These are phyloP conservation scores for Apiospora malaysiana DNA, from an alignment of 2,329 filamentous ascomycete species.

Conservation along the genomic window DNA sequence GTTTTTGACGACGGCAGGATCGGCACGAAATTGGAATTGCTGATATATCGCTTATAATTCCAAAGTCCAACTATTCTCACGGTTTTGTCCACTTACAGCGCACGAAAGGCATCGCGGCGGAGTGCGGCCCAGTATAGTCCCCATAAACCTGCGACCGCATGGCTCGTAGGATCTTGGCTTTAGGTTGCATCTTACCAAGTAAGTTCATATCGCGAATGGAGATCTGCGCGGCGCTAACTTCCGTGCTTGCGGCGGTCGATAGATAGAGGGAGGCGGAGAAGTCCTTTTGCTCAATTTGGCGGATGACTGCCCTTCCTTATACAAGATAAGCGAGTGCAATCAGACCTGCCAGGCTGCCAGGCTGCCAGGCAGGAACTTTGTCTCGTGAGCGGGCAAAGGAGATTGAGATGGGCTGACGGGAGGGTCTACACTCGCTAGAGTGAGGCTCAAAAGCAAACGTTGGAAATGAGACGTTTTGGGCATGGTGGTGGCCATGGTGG, in stretches of 20 bases:
- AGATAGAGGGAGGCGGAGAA: not conserved
- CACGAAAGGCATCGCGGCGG: not conserved
- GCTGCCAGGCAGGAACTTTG: not conserved
- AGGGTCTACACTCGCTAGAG: not conserved
- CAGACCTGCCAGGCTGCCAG: not conserved
- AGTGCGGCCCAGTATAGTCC: not conserved
- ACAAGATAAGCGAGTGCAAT: not conserved
- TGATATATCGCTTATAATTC: not conserved
- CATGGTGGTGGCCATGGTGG: no score
- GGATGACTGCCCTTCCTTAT: not conserved
- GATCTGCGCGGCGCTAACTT: slow-evolving; percentile 10
- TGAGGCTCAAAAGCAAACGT: slow-evolving; percentile 4
- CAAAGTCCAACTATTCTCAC: slow-evolving; percentile 4
- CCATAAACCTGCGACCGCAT: not conserved
- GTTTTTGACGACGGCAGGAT: slow-evolving; percentile 3
- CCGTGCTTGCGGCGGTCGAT: not conserved
- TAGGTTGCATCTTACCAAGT: slow-evolving; percentile 6
- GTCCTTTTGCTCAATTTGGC: not conserved
- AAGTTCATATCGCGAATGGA: not conserved
- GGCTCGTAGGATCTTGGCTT: not conserved
- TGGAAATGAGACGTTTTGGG: slow-evolving; percentile 5
- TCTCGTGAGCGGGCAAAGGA: not conserved
- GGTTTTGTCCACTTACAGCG: not conserved
- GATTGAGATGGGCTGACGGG: not conserved
- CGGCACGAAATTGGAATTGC: not conserved